phyloP scores from a whole-genome alignment of 176 grass and related monocot genomes.

The Bonia amplexicaulis region DNA sequence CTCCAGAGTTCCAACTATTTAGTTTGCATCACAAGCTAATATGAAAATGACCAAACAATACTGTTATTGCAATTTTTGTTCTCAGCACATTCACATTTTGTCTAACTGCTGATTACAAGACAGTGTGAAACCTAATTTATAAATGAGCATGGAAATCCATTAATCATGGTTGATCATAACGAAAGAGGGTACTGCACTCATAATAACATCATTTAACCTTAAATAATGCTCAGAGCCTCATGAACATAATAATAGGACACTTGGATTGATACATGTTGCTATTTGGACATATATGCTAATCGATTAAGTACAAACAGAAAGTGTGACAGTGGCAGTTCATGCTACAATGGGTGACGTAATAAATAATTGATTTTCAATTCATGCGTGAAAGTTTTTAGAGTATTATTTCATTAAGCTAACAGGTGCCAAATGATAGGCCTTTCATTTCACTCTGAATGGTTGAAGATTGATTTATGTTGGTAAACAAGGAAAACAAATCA shows the following conservation, averaged over 20 bases:
- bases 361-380: neutral
- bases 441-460: neutral
- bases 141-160: neutral
- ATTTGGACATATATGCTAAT: neutral
- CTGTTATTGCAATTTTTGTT: neutral
- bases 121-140: neutral
- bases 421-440: neutral
- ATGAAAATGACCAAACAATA: slow-evolving; percentile 16
- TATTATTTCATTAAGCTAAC: neutral
- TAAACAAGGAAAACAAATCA: neutral
- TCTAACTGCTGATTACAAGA: neutral
- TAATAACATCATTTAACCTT: neutral
- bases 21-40: slow-evolving; percentile 5
- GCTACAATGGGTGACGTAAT: neutral
- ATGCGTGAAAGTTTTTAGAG: neutral
- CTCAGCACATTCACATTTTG: neutral
- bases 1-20: neutral
- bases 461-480: neutral
- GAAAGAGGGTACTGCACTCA: neutral
- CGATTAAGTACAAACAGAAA: neutral
- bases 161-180: neutral
- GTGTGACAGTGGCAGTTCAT: neutral
- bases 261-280: neutral
- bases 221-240: neutral
- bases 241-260: neutral